Evolutionary conservation across 257 asterid genomes (phyloP).

Genomic region (Perilla frutescens): DNA sequence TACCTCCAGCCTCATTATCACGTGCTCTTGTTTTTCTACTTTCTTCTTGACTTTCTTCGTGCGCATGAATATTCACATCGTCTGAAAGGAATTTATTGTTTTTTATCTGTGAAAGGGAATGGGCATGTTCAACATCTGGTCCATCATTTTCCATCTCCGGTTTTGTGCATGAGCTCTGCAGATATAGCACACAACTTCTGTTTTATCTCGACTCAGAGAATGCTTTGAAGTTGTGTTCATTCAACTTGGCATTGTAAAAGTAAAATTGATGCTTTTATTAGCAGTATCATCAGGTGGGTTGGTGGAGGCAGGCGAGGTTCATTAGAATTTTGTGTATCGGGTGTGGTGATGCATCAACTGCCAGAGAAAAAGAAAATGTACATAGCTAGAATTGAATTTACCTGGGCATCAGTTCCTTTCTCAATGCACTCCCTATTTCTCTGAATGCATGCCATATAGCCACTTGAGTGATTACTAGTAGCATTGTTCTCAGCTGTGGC

Average conservation of each 20-base stretch:
- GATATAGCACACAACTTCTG: conserved; percentile 9
- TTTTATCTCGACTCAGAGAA: conserved; percentile 12
- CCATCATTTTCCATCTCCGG: conserved; percentile 71
- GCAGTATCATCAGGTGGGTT: neutral
- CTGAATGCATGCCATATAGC: conserved; percentile 65
- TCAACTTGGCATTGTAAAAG: neutral
- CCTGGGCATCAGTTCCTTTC: conserved; percentile 97
- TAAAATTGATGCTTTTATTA: neutral
- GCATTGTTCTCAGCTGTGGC: conserved; percentile 88
- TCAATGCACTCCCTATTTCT: conserved; percentile 77
- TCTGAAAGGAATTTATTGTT: conserved; percentile 35
- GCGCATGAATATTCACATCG: conserved; percentile 35
- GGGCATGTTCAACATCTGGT: conserved; percentile 45
- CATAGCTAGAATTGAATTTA: conserved; percentile 32
- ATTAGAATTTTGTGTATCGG: neutral
- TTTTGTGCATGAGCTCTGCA: conserved; percentile 91
- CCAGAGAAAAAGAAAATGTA: conserved; percentile 21
- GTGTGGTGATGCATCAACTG: conserved; percentile 7
- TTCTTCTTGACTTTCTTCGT: conserved; percentile 41
- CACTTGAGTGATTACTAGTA: conserved; percentile 76
- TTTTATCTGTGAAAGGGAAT: conserved; percentile 42
- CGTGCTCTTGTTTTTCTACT: conserved; percentile 34
- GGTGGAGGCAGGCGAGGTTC: neutral
- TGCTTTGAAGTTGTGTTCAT: neutral
- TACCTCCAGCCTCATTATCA: conserved; percentile 41